These are phyloP conservation scores for Thamnidium elegans DNA, from an alignment of 192 early-diverging fungal genomes.

Conservation along the genomic window DNA sequence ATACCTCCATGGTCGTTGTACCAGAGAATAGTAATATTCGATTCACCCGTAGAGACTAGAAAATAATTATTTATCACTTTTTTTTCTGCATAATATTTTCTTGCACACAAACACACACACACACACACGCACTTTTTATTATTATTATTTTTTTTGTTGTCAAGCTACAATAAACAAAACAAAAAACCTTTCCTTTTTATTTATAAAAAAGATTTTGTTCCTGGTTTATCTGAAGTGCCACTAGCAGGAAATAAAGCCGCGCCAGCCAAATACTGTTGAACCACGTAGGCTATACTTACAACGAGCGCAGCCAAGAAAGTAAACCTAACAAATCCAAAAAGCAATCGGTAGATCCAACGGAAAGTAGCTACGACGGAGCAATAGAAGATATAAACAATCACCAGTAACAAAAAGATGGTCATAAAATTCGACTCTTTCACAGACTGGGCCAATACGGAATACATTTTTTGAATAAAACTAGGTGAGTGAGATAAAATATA, in stretches of 20 bases:
- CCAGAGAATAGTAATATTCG: constrained; percentile 60
- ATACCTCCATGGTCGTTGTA: constrained; percentile 87
- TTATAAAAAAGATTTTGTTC: no score
- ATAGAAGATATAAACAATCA: background rate
- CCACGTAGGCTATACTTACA: background rate
- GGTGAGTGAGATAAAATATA: background rate
- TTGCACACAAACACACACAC: no score
- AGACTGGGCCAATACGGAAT: background rate
- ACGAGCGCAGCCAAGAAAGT: background rate
- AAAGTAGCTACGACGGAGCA: background rate
- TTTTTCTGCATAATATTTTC: no score
- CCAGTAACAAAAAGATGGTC: background rate
- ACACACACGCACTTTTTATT: no score
- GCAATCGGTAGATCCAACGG: background rate
- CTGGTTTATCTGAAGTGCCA: no score
- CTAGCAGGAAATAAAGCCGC: no score
- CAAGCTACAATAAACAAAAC: no score
- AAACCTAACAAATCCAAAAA: background rate
- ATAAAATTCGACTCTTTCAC: background rate
- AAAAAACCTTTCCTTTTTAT: no score
- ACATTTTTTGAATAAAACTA: background rate
- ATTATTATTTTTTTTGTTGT: no score
- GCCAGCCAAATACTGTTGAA: background rate
- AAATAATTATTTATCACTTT: no score
- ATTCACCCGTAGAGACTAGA: constrained; percentile 42